Percentiles rank a stretch among this genome's conserved stretches.
phyloP scores from a whole-genome alignment of 2,329 filamentous ascomycete genomes.

The Penicillium sp. region DNA sequence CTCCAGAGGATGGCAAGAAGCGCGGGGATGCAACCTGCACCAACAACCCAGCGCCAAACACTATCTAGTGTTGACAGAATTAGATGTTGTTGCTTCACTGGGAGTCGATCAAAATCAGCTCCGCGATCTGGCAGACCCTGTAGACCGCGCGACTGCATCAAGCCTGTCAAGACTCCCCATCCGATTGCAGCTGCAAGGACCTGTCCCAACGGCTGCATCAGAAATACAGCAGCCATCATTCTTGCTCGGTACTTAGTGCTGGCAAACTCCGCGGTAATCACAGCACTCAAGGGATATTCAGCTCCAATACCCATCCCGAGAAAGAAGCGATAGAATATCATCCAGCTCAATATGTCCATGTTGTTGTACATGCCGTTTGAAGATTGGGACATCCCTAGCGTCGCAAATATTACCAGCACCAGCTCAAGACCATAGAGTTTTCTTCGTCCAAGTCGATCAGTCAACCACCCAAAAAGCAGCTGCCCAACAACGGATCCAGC shows the following conservation, averaged over 20 bases:
- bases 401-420: constrained; percentile 50
- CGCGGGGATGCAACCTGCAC: constrained; percentile 65
- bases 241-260: constrained; percentile 62
- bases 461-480: constrained; percentile 40
- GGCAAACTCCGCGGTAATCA: constrained; percentile 68
- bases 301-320: constrained; percentile 63
- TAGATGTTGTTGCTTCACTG: constrained; percentile 10
- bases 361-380: constrained; percentile 45
- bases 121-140: constrained; percentile 53
- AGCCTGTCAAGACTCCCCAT: constrained; percentile 73
- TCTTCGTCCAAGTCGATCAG: constrained; percentile 51
- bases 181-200: constrained; percentile 75
- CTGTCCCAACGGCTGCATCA: constrained; percentile 83
- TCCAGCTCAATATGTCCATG: constrained; percentile 47
- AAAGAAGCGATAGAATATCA: constrained; percentile 51
- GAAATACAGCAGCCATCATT: constrained; percentile 84
- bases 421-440: constrained; percentile 56
- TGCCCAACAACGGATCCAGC: constrained; percentile 40
- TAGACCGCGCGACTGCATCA: constrained; percentile 55
- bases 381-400: constrained; percentile 49
- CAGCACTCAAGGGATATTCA: constrained; percentile 68
- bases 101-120: neutral
- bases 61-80: constrained; percentile 53
- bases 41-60: constrained; percentile 69
- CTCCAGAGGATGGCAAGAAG: constrained; percentile 68